Conservation (phyloP, 164 flowering plant genomes). For the Malania oleifera region DNA sequence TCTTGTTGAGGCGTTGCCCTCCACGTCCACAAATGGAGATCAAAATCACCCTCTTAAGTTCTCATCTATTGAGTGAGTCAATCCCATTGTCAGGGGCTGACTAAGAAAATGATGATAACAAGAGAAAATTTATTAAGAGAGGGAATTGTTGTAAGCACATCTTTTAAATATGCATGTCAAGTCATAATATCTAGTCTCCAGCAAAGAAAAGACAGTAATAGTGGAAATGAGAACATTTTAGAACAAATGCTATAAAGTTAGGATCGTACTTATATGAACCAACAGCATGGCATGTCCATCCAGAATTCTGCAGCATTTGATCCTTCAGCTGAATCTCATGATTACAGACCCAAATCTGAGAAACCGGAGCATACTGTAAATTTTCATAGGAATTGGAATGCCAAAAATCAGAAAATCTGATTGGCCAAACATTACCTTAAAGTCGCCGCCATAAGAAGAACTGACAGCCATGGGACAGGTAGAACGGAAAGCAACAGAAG, state of each 20-base stretch:
- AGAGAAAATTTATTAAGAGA: too few species aligned
- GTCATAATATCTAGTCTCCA: too few species aligned
- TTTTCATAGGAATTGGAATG: background rate
- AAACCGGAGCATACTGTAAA: conserved; percentile 3
- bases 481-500: conserved; percentile 85
- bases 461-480: conserved; percentile 67
- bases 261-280: conserved; percentile 84
- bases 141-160: too few species aligned
- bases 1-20: too few species aligned
- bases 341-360: conserved; percentile 66
- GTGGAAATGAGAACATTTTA: too few species aligned
- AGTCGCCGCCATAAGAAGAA: conserved; percentile 84
- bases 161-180: too few species aligned
- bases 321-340: conserved; percentile 30
- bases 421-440: conserved; percentile 57
- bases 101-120: too few species aligned
- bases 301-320: conserved; percentile 30
- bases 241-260: background rate
- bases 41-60: too few species aligned
- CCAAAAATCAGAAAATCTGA: background rate
- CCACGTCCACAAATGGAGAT: too few species aligned
- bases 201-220: background rate
- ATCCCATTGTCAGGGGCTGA: too few species aligned
- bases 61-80: too few species aligned
- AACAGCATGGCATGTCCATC: conserved; percentile 94